Base-by-base conservation (phyloP, 2,329 filamentous ascomycete genomes). In the Knoxdaviesia proteae region DNA sequence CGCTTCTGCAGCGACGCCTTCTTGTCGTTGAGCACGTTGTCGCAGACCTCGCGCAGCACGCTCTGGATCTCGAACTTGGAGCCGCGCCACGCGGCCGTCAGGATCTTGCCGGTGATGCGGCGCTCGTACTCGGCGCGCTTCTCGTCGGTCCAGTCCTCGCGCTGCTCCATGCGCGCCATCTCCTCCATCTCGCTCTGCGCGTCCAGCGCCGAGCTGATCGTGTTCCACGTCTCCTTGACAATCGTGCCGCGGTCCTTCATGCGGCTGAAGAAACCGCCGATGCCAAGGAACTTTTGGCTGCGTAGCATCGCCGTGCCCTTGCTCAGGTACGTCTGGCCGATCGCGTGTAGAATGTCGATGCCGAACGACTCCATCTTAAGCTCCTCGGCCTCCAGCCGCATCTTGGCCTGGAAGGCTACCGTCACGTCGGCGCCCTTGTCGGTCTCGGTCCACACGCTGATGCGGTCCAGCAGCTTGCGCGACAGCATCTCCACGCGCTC, bases 311-410 rank as follows among this genome's bases (percentile, higher is more conserved):
- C 79, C 1, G 81, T 83, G 4, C 80, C 84, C 62, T 96, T 96
- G 58, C 77, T 76, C 32, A 90, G 62, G 59, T 98, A 98, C 4
- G 84, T 93, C 51, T 81, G 71, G 10, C 90, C 90, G 53, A 98
- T 92, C 39, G 90, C 87, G 59, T 96, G 88, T 40, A 94, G 68
- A 51, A 96, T 96, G 49, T 98, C 90, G 37, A 98, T 69, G 42
- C 90, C 90, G 52, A 98, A 98, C 0, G 83, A 92, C 63, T 98
- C 90, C 84, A 98, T 98, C 69, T 96, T 98, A 52, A 98, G 68
- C 56, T 96, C 93, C 65, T 98, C 90, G 31, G 93, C 84, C 62
- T 98, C 90, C 36, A 96, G 75, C 36, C 79, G 74, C 50, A 83
- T 94, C 72, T 98, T 94, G 57, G 88, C 84, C 58, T 87, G 79